Evolutionary conservation across 2,329 filamentous ascomycete genomes (phyloP), one percentile per base, ranked within the genome.

Genomic region (Apiospora phragmitis): DNA sequence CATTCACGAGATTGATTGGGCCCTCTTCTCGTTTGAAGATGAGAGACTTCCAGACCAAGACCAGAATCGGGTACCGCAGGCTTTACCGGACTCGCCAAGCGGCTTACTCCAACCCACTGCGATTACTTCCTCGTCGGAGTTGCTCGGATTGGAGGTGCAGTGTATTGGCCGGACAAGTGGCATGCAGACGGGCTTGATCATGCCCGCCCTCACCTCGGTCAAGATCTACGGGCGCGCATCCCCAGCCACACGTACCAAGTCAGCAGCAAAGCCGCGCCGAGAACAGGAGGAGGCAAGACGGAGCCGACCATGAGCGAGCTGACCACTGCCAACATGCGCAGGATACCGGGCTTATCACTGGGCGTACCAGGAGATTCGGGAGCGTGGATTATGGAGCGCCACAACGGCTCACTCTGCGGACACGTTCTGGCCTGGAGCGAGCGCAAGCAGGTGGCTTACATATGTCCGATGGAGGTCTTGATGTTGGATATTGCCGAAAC

Each of bases 1-100:
- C 32, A 85, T 93, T 7, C 95, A 98, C 79, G 95, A 98, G 80
- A 94, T 98, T 62, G 95, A 98, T 80, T 98, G 95, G 95, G 94
- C 95, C 0, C 84, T 98, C 2, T 94, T 98, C 75, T 90, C 93
- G 74, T 93, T 98, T 73, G 85, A 92, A 14, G 85, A 91, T 4
- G 87, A 91, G 14, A 90, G 95, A 1, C 83, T 91, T 18, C 93
- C 95, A 3, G 85, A 87, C 0, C 87, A 89, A 71, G 85, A 88
- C 0, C 87, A 89, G 71, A 98, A 98, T 75, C 81, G 89, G 14
- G 91, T 97, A 29, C 89, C 89, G 2, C 75, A 75, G 69, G 71
- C 72, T 11, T 71, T 76, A 5, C 26, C 70, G 75, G 67, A 76
- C 81, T 78, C 77, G 80, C 2, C 47, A 81, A 68, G 80, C 79